Percentiles rank a stretch among this genome's conserved stretches.
These are phyloP conservation scores for Oryza punctata DNA, from an alignment of 176 grass and related monocot genomes.

Conservation along the genomic window DNA sequence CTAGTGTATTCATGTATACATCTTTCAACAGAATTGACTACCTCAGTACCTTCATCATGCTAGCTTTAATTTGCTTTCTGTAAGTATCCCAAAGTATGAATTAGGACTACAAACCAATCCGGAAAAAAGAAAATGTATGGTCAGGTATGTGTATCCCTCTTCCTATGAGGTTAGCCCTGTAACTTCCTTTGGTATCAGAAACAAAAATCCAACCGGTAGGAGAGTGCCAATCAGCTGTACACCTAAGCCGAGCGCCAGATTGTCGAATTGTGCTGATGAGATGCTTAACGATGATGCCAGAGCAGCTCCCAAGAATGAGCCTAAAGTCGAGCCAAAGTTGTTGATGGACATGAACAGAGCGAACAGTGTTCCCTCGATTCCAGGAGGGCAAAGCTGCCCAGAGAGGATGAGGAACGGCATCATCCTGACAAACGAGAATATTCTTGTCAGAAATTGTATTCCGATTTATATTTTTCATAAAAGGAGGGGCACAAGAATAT, in stretches of 20 bases:
- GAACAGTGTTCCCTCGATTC: conserved; percentile 80
- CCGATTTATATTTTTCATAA: background rate
- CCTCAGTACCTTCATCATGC: conserved; percentile 23
- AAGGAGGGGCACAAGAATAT: background rate
- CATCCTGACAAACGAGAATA: conserved; percentile 56
- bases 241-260: conserved; percentile 48
- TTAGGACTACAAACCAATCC: conserved; percentile 6
- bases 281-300: conserved; percentile 56
- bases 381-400: conserved; percentile 77
- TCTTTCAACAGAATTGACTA: conserved; percentile 28
- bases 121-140: conserved; percentile 27
- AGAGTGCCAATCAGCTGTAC: conserved; percentile 60
- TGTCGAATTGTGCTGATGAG: conserved; percentile 59
- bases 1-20: conserved; percentile 25
- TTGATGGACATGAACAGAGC: conserved; percentile 86
- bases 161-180: conserved; percentile 55
- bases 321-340: conserved; percentile 68
- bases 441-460: conserved; percentile 32
- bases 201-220: conserved; percentile 59
- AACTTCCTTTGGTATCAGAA: conserved; percentile 72
- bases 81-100: conserved; percentile 21
- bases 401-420: conserved; percentile 81
- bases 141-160: background rate
- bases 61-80: conserved; percentile 40
- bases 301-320: conserved; percentile 74